phyloP scores from a whole-genome alignment of 257 asterid species.

The Plectranthus barbatus region DNA sequence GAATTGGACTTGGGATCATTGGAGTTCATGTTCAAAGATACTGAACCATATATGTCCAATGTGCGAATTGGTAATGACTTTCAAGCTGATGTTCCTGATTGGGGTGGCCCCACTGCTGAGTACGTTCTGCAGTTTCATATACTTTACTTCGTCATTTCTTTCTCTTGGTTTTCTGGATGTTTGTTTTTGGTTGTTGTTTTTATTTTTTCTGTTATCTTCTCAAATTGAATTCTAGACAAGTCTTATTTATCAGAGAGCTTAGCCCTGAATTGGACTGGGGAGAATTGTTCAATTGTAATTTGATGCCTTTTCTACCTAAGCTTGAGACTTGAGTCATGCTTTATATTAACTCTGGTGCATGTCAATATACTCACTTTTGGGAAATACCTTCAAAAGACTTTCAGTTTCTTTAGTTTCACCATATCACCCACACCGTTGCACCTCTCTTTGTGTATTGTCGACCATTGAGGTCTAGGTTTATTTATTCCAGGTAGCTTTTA shows the following conservation, averaged over 20 bases:
- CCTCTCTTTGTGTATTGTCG: neutral
- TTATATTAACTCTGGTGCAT: neutral
- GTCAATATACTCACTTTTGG: neutral
- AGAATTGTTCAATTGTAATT: neutral
- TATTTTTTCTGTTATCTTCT: neutral
- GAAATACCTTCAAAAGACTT: neutral
- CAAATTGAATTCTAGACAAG: constrained; percentile 1
- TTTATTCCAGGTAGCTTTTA: neutral
- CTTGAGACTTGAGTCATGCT: neutral
- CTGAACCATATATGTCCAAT: constrained; percentile 42
- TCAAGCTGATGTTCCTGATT: constrained; percentile 74
- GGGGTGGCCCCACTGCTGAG: constrained; percentile 57
- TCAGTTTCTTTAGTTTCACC: neutral
- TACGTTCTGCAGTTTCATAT: constrained; percentile 35
- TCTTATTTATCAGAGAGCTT: neutral
- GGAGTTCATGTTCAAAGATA: constrained; percentile 49
- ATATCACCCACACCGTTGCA: neutral
- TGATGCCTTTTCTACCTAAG: neutral
- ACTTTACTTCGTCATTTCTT: neutral
- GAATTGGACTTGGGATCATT: constrained; percentile 46
- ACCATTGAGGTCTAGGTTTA: neutral
- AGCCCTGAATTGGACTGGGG: neutral
- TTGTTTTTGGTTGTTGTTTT: neutral
- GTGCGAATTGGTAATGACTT: constrained; percentile 62
- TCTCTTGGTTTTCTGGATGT: neutral